Conservation (phyloP, 208 protist genomes). For the Crithidia fasciculata region DNA sequence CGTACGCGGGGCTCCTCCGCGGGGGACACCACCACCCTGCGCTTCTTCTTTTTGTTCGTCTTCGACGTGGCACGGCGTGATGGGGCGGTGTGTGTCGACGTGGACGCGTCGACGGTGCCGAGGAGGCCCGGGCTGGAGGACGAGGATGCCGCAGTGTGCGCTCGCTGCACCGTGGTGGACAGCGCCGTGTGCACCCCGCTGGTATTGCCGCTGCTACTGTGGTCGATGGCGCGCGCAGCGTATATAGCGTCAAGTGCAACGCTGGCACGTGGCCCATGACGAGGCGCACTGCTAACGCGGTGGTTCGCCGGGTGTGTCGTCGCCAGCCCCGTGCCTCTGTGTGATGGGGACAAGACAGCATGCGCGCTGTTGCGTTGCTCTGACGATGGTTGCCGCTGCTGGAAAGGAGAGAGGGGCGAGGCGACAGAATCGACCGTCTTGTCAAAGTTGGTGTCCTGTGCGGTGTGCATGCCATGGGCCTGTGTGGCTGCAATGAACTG, state of each 20-base stretch:
- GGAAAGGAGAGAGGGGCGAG: neutral
- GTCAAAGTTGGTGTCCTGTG: slow-evolving; percentile 1
- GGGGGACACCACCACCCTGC: too few species aligned
- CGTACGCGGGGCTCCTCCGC: neutral
- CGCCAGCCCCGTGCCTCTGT: too few species aligned
- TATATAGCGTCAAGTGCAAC: slow-evolving; percentile 34
- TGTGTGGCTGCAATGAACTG: slow-evolving; percentile 11
- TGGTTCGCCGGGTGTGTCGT: neutral
- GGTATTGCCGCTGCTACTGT: neutral
- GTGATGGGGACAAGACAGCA: too few species aligned
- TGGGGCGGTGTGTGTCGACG: neutral
- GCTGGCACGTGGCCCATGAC: slow-evolving; percentile 25
- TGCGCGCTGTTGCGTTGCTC: neutral
- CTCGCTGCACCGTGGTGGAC: neutral
- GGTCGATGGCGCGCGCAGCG: slow-evolving; percentile 9
- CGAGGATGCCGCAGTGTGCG: neutral
- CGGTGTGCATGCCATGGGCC: neutral
- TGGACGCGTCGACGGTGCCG: neutral
- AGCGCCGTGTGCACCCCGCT: neutral
- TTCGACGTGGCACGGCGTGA: too few species aligned
- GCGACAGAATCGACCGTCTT: neutral
- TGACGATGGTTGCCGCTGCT: neutral
- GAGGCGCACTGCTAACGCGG: neutral
- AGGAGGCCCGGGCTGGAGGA: neutral
- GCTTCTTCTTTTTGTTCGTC: slow-evolving; percentile 4